Percentiles rank a stretch among this genome's conserved stretches.
Conservation (phyloP, 805 yeast genomes). For the Candida berthetii region DNA sequence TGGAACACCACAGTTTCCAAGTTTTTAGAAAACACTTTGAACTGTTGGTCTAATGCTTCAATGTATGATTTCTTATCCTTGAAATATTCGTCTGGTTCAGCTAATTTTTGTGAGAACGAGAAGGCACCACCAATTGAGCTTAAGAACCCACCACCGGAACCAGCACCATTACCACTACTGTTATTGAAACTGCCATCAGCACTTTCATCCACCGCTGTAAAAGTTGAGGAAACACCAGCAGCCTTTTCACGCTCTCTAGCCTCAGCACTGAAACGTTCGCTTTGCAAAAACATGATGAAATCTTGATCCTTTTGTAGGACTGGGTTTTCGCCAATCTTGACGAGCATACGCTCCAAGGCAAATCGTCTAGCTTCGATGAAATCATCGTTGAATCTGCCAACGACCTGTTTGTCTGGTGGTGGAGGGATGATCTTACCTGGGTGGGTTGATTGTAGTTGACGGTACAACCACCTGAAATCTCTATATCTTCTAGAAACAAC, state of each 20-base stretch:
- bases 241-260: constrained; percentile 60
- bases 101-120: constrained; percentile 58
- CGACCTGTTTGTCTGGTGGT: constrained; percentile 90
- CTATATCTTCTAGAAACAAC: constrained; percentile 79
- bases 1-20: constrained; percentile 71
- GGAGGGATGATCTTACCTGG: constrained; percentile 93
- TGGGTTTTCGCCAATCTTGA: constrained; percentile 54
- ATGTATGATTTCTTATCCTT: constrained; percentile 60
- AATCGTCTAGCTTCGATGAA: constrained; percentile 83
- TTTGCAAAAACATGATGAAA: constrained; percentile 69
- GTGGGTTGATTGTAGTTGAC: constrained; percentile 77
- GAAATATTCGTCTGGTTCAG: constrained; percentile 78
- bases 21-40: constrained; percentile 62
- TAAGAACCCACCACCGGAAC: constrained; percentile 50
- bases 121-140: constrained; percentile 63
- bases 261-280: constrained; percentile 64
- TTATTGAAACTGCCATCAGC: constrained; percentile 24
- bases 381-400: constrained; percentile 87
- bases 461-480: constrained; percentile 93
- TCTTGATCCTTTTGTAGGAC: constrained; percentile 66
- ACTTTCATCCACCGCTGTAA: constrained; percentile 17
- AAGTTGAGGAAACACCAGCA: constrained; percentile 36
- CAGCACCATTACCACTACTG: constrained; percentile 39
- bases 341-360: constrained; percentile 82
- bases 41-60: constrained; percentile 66